Conservation (phyloP, 345 rosid genomes). For the Trapa incisa region DNA sequence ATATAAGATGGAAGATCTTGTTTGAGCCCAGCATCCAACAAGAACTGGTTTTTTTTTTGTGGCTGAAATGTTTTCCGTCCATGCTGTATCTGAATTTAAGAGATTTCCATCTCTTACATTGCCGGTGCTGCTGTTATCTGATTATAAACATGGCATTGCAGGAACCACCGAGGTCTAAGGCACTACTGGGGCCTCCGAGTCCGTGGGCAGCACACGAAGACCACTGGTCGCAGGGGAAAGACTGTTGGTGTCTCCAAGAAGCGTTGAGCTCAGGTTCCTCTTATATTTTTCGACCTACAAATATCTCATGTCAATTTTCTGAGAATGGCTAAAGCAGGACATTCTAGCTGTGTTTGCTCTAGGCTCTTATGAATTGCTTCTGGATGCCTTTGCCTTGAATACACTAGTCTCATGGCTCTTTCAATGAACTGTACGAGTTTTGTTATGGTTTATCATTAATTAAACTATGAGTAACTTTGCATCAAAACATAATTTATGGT, state of each 20-base stretch:
- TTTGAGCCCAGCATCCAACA: too few species aligned
- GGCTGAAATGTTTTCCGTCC: too few species aligned
- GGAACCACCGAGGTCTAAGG: conserved; percentile 93
- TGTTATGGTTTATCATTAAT: not conserved
- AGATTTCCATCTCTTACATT: not conserved
- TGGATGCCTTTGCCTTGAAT: not conserved
- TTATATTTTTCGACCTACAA: not conserved
- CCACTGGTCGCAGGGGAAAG: conserved; percentile 91
- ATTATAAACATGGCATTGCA: conserved; percentile 14
- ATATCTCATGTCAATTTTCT: not conserved
- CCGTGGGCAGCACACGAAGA: conserved; percentile 97
- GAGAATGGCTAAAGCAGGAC: not conserved
- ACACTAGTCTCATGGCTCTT: not conserved
- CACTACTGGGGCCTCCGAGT: conserved; percentile 99
- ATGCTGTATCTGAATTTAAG: not conserved
- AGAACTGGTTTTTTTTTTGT: too few species aligned
- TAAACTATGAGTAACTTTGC: too few species aligned
- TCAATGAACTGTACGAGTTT: not conserved
- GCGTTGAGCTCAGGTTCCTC: conserved; percentile 17
- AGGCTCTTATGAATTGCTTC: not conserved
- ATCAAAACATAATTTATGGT: too few species aligned
- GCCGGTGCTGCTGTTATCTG: not conserved
- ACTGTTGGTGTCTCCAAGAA: conserved; percentile 94
- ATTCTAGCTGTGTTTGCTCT: not conserved
- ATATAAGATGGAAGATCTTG: too few species aligned